Base-by-base conservation (phyloP, 768 basidiomycete species). In the Mycena sanguinolenta region DNA sequence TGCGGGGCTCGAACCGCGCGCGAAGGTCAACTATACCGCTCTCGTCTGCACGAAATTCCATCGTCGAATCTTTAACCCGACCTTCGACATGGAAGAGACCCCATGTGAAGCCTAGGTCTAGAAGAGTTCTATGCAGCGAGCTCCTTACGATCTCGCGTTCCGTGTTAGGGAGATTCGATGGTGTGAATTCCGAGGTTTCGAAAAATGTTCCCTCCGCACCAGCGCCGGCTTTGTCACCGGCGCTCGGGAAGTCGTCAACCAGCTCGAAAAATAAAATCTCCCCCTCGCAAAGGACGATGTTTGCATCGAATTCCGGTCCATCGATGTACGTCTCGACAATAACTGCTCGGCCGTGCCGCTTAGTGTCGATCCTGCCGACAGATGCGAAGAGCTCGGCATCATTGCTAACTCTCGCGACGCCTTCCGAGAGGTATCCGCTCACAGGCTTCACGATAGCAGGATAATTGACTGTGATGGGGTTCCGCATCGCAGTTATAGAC, bases 161-260 rank as follows among this genome's bases (percentile, higher is more conserved):
- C 10, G 57, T 23, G 19, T 4, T 0, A 49, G 69, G 63, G 14
- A 70, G 63, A 10, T 32, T 39, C 1, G 69, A 70, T 1, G 69
- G 69, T 38, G 69, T 70, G 58, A 70, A 70, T 30, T 70, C 69
- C n/a, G 69, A 70, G 2, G 69, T 70, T 34, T 70, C 69, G 58
- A 70, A 70, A 32, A 70, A 70, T 16, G 69, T 70, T 1, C 63
- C 69, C 30, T 32, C 39, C 7, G 63, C 63, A 0, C 63, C 68
- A 0, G 67, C 61, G 21, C 60, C 67, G 14, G 44, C 12, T 17
- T 27, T 42, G 58, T 70, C 69, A 2, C 69, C 69, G 2, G 58
- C 57, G 28, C 69, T 70, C 23, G 69, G 69, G 19, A 70, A 70
- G 58, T 70, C 69, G 32, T 70, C 69, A 21, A 65, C 63, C 4